Evolutionary conservation across 306 rosid species (phyloP).

Genomic region (Lablab purpureus): DNA sequence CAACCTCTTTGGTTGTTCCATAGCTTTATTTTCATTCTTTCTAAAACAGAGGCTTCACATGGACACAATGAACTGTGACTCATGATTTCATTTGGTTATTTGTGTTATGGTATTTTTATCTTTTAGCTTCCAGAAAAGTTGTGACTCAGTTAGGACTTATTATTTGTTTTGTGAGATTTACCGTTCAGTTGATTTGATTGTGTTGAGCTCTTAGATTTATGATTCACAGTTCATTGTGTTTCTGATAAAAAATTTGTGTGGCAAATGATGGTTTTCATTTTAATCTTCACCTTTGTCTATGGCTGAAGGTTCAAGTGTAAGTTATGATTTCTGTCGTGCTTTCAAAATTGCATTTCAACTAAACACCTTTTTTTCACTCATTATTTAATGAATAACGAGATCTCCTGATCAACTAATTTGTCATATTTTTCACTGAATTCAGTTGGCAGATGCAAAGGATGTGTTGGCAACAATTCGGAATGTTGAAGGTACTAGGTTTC

Average conservation of each 20-base stretch:
- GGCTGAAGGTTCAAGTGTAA: constrained; percentile 25
- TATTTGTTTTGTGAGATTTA: constrained; percentile 4
- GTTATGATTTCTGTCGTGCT: constrained; percentile 17
- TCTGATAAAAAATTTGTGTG: neutral
- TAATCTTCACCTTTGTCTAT: constrained; percentile 7
- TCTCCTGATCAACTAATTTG: constrained; percentile 22
- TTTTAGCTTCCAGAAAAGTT: neutral
- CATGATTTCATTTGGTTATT: neutral
- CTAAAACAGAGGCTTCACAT: neutral
- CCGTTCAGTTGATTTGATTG: neutral
- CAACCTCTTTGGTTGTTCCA: too few relatives aligned
- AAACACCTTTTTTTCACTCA: neutral
- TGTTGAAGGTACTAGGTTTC: constrained; percentile 77
- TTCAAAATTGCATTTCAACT: constrained; percentile 1
- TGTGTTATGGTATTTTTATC: neutral
- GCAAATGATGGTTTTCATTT: neutral
- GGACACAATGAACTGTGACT: neutral
- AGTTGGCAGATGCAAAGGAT: constrained; percentile 95
- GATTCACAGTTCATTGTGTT: neutral
- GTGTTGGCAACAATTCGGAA: constrained; percentile 75
- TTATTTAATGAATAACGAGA: constrained; percentile 12
- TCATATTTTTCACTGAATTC: constrained; percentile 43
- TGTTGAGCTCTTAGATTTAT: neutral
- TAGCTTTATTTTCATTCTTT: neutral
- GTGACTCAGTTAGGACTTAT: neutral